Evolutionary conservation across 345 rosid genomes (phyloP), one percentile per base, ranked within the genome.

Genomic region (Rhizophora mangle): DNA sequence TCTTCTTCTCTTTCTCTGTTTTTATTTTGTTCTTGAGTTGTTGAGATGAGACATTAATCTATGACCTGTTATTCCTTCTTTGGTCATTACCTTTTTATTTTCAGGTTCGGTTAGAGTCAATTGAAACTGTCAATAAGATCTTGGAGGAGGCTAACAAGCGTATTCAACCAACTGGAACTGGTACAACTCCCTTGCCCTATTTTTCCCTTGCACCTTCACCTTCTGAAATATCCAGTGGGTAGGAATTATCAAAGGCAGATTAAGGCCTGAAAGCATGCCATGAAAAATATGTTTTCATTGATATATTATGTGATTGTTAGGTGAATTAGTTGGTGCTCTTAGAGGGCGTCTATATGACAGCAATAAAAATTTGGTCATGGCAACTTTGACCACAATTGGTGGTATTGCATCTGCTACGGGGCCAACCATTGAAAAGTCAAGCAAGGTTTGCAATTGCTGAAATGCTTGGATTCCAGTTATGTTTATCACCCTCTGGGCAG

Each of bases 111-210:
- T 79, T 92, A 81, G 99, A 96, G 86, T 92, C 99, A 43, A 90
- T 96, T 77, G 99, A 96, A 81, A 89, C 87, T 65, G 89, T 96
- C 51, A 92, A 84, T 83, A 90, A 84, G 80, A 88, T 96, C 69
- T 69, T 96, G 76, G 99, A 96, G 84, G 98, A 92, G 83, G 93
- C 99, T 55, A 96, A 86, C 83, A 96, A 90, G 83, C 97, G 97
- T 68, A 90, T 96, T 79, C 97, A 90, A 78, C 93, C 99, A 62
- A 83, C 87, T 68, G 98, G 98, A 80, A 90, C 97, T 71, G 99
- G 99, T 96, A 88, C 2, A 62, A 20, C 60, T 77, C 34, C 11
- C 1, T 8, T 55, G 15, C 16, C 27, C 18, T 20, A 49, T 5
- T 6, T 68, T 27, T 22, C 21, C 3, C 15, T 32, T 24, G 19